Evolutionary conservation across 345 rosid species (phyloP).

Genomic region (Microthlaspi erraticum): DNA sequence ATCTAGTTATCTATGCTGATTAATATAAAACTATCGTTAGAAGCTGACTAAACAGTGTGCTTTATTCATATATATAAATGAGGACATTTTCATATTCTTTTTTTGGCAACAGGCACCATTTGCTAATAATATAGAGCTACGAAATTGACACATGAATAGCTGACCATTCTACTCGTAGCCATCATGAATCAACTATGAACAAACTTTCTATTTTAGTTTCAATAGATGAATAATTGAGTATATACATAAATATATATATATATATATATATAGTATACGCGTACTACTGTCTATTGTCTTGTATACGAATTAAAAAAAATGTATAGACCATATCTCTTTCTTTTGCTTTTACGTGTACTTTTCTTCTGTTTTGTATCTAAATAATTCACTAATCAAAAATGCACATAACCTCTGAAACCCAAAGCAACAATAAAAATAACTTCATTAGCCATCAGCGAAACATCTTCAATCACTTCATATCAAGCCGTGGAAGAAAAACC

Average conservation of each 20-base stretch:
- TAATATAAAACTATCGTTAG: no score
- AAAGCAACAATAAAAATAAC: no score
- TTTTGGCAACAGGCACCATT: not conserved
- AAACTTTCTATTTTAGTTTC: conserved; percentile 4
- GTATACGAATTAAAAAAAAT: not conserved
- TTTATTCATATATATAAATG: no score
- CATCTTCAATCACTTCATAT: conserved; percentile 8
- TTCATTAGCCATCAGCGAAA: no score
- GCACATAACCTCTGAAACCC: not conserved
- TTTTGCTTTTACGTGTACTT: conserved; percentile 19
- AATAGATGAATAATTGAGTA: not conserved
- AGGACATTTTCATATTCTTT: not conserved
- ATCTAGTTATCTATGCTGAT: no score
- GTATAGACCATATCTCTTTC: not conserved
- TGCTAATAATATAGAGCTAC: not conserved
- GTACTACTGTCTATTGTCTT: not conserved
- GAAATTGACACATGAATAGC: not conserved
- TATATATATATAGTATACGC: no score
- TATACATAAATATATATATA: not conserved
- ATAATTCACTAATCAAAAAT: not conserved
- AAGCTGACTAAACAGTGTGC: no score
- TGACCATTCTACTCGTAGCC: conserved; percentile 8
- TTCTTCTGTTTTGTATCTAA: conserved; percentile 10
- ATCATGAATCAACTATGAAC: conserved; percentile 8
- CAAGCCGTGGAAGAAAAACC: conserved; percentile 16